Base-by-base conservation (phyloP, 768 basidiomycete species). In the Tylopilus rubrobrunneus region DNA sequence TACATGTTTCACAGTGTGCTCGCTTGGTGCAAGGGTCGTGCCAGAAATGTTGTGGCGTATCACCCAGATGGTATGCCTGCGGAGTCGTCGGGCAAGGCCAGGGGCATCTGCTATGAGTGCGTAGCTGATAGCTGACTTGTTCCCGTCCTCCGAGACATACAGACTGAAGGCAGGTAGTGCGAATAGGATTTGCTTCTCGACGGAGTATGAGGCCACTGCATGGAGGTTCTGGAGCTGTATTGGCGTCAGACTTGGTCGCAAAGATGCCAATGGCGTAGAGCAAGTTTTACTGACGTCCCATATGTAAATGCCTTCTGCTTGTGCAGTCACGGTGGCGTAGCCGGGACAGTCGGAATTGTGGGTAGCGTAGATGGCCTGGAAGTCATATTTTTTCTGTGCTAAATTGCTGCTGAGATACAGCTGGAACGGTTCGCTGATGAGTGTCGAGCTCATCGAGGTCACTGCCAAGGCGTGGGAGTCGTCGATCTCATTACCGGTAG, bases 281-380 rank as follows among this genome's bases (percentile, higher is more conserved):
- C 48, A 4, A 48, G 36, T 44, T 40, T 51, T 34, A 74, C 78
- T 61, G 63, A 90, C 89, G 66, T 91, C 85, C 53, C 87, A 68
- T 43, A 92, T 66, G 69, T 91, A 87, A 37, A 91, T 73, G 29
- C 89, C 89, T 52, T 92, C 87, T 57, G 78, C 79, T 56, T 89
- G 87, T 12, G 77, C 84, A 14, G 86, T 78, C 51, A 88, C 76
- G 1, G 86, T 86, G 40, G 79, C 84, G 74, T 78, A 78, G 27
- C 82, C 80, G 37, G 86, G 82, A 41, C 68, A 66, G 34, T 51
- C 49, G 21, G 48, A 34, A 42, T 59, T 60, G 48, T 63, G 36
- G 12, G 58, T 49, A n/a, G 56, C 47, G 45, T 53, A 70, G 41
- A 66, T 9, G 0, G 64, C 56, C n/a, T 62, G 51, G 53, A 34